A percentile compares a stretch with the other conserved stretches of the same genome.
These are phyloP conservation scores for Alopecurus myosuroides DNA, from an alignment of 176 grass and related monocot genomes.

Conservation along the genomic window DNA sequence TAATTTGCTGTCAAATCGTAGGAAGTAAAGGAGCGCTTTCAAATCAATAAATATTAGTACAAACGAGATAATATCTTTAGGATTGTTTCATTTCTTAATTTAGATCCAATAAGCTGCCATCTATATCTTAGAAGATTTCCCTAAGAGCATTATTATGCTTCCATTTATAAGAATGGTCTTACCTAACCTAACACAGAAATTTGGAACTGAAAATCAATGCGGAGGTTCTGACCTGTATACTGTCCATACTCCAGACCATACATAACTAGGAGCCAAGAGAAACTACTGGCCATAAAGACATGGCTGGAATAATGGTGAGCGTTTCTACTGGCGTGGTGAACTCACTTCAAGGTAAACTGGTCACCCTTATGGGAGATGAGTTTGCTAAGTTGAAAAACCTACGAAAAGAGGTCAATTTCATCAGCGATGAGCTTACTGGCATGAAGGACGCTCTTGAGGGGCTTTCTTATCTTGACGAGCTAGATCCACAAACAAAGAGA, in stretches of 20 bases:
- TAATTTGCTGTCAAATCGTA: too few species aligned
- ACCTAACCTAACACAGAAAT: too few species aligned
- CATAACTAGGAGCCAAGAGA: neutral
- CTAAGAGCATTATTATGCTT: too few species aligned
- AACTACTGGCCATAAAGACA: neutral
- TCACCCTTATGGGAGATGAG: constrained; percentile 1
- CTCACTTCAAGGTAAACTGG: neutral
- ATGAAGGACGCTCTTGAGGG: constrained; percentile 7
- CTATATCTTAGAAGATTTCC: too few species aligned
- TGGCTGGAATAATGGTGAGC: neutral
- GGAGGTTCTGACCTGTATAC: neutral
- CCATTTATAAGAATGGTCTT: too few species aligned
- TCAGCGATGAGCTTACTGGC: neutral
- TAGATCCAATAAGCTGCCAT: too few species aligned
- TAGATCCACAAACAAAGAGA: neutral
- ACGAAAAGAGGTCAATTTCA: neutral
- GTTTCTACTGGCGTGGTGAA: neutral
- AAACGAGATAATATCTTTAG: too few species aligned
- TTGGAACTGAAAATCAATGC: too few species aligned
- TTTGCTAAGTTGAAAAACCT: neutral
- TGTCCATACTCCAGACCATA: neutral
- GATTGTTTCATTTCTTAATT: too few species aligned
- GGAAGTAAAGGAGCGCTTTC: too few species aligned
- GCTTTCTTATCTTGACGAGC: neutral
- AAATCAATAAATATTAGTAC: too few species aligned